phyloP scores from a whole-genome alignment of 1,284 basidiomycete genomes.

The Ganoderma resinaceum region DNA sequence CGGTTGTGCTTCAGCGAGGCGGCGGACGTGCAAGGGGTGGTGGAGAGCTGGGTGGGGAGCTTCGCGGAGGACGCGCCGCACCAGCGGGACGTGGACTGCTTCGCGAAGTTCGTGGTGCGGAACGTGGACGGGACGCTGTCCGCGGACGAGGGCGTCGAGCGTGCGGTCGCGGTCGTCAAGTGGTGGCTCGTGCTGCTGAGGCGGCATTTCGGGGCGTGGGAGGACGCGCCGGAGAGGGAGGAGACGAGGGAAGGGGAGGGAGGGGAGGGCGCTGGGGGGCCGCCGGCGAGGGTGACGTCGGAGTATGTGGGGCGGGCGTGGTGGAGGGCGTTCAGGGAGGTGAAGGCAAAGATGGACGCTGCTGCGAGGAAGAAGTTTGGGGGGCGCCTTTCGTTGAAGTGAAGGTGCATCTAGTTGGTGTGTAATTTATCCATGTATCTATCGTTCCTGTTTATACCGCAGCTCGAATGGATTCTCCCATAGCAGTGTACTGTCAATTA shows the following conservation, averaged over 20 bases:
- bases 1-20: slow-evolving; percentile 64
- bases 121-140: slow-evolving; percentile 59
- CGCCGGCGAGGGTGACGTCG: slow-evolving; percentile 32
- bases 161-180: slow-evolving; percentile 71
- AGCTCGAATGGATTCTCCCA: background rate
- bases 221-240: slow-evolving; percentile 48
- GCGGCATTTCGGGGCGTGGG: slow-evolving; percentile 61
- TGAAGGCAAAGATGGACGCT: slow-evolving; percentile 68
- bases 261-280: too few relatives aligned
- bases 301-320: slow-evolving; percentile 66
- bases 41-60: slow-evolving; percentile 76
- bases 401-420: background rate
- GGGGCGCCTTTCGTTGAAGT: slow-evolving; percentile 55
- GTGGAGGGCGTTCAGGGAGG: slow-evolving; percentile 77
- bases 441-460: background rate
- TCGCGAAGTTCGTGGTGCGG: slow-evolving; percentile 72
- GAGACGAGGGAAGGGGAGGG: slow-evolving; percentile 39
- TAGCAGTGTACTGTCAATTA: too few relatives aligned
- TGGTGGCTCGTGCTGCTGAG: slow-evolving; percentile 81
- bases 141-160: slow-evolving; percentile 70
- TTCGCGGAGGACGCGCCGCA: slow-evolving; percentile 68
- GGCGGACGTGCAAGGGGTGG: slow-evolving; percentile 70
- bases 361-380: slow-evolving; percentile 70
- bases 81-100: slow-evolving; percentile 72
- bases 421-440: background rate